phyloP scores from a whole-genome alignment of 441 rosid species.

The Rhodomyrtus psidioides region DNA sequence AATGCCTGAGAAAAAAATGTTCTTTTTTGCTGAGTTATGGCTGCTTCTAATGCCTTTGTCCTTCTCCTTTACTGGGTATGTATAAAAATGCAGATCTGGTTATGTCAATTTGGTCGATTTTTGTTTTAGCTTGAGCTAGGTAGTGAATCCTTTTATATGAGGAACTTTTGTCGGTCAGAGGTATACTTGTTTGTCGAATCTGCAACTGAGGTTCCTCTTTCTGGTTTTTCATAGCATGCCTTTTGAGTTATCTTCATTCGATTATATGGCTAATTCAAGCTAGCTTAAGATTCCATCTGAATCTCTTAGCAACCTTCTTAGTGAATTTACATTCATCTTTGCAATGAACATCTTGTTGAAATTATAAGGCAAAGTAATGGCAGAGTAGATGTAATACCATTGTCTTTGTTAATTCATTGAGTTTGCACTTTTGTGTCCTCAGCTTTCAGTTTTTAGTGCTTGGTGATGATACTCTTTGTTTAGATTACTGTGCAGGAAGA shows the following conservation, averaged over 20 bases:
- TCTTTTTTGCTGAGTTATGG: too few species aligned
- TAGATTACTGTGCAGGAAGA: constrained; percentile 26
- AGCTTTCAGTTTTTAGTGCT: not conserved
- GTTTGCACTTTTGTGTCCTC: not conserved
- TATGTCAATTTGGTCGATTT: too few species aligned
- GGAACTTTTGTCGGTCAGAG: constrained; percentile 43
- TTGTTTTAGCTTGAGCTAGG: too few species aligned
- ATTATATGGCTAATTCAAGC: not conserved
- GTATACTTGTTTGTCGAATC: constrained; percentile 21
- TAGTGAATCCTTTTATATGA: too few species aligned
- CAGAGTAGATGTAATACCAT: not conserved
- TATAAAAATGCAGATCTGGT: too few species aligned
- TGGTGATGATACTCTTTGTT: not conserved
- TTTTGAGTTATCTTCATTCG: not conserved
- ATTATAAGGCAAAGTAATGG: not conserved
- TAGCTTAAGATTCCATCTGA: not conserved
- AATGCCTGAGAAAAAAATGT: too few species aligned
- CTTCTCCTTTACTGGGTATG: too few species aligned
- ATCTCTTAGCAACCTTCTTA: not conserved
- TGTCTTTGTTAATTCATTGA: not conserved
- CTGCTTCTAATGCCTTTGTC: too few species aligned
- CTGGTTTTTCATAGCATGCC: not conserved
- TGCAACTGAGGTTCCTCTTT: not conserved
- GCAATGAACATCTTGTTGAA: not conserved
- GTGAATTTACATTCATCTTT: not conserved